Conservation (phyloP, 2,329 filamentous ascomycete species). For the Metarhizium sp. region DNA sequence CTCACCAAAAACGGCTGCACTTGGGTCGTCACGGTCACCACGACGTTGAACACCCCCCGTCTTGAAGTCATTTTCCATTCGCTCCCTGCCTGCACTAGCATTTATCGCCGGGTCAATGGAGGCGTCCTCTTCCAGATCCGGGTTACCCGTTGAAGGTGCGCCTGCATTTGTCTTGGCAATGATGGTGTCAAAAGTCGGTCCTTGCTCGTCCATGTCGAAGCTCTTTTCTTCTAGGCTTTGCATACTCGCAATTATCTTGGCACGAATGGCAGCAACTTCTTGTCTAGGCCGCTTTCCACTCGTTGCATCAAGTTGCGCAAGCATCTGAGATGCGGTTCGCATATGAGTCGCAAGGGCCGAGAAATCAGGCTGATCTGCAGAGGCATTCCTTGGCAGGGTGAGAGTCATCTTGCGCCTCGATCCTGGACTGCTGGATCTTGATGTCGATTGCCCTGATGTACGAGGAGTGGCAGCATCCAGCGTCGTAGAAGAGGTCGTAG, state of each 20-base stretch:
- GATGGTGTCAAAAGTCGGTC: constrained; percentile 72
- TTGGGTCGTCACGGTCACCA: constrained; percentile 76
- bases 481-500: constrained; percentile 48
- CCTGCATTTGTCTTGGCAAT: constrained; percentile 61
- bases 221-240: constrained; percentile 79
- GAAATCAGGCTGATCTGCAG: constrained; percentile 66
- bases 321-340: constrained; percentile 79
- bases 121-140: constrained; percentile 48
- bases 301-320: constrained; percentile 72
- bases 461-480: constrained; percentile 57
- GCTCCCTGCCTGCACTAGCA: constrained; percentile 63
- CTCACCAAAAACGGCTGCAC: constrained; percentile 77
- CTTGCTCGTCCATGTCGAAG: constrained; percentile 65
- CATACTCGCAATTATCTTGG: constrained; percentile 86
- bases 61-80: constrained; percentile 86
- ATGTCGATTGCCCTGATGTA: constrained; percentile 58
- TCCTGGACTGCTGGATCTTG: constrained; percentile 59
- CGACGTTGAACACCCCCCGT: constrained; percentile 74
- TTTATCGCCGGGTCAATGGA: constrained; percentile 47
- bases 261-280: constrained; percentile 74
- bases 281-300: constrained; percentile 70
- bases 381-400: constrained; percentile 41
- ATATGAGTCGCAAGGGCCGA: constrained; percentile 79
- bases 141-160: constrained; percentile 25
- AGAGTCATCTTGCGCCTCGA: constrained; percentile 52